Evolutionary conservation across 768 basidiomycete genomes (phyloP).

Genomic region (Neoboletus brunneissimus): DNA sequence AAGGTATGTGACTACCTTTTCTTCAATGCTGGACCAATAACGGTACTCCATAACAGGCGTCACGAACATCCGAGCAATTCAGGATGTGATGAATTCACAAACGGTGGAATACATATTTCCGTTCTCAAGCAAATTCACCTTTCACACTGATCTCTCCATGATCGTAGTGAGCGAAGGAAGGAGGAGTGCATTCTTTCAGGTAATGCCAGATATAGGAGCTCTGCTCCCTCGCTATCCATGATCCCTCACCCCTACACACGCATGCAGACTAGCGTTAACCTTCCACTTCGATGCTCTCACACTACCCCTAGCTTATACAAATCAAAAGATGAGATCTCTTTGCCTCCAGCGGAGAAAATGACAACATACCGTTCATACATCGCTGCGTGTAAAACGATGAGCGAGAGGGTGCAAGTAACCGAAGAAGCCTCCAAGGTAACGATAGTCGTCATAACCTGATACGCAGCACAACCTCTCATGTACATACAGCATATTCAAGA

Average conservation of each 20-base stretch:
- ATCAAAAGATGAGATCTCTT: conserved; percentile 36
- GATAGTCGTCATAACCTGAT: background rate
- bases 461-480: background rate
- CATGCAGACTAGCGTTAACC: conserved; percentile 54
- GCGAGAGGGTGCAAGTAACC: conserved; percentile 51
- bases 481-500: conserved; percentile 63
- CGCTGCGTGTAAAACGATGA: conserved; percentile 48
- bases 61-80: conserved; percentile 58
- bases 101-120: conserved; percentile 75
- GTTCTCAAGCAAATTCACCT: conserved; percentile 61
- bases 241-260: background rate
- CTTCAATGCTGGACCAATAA: background rate
- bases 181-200: conserved; percentile 74
- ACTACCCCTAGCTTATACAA: conserved; percentile 48
- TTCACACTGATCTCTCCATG: conserved; percentile 71
- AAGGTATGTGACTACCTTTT: conserved; percentile 26
- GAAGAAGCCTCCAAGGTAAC: conserved; percentile 59
- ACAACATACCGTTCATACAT: conserved; percentile 56
- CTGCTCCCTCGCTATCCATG: background rate
- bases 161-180: conserved; percentile 60
- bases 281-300: conserved; percentile 45
- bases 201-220: conserved; percentile 20
- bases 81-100: conserved; percentile 62
- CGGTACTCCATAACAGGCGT: conserved; percentile 44
- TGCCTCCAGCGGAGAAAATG: conserved; percentile 49